Conservation (phyloP, 208 protist species). For the Crithidia thermophila region DNA sequence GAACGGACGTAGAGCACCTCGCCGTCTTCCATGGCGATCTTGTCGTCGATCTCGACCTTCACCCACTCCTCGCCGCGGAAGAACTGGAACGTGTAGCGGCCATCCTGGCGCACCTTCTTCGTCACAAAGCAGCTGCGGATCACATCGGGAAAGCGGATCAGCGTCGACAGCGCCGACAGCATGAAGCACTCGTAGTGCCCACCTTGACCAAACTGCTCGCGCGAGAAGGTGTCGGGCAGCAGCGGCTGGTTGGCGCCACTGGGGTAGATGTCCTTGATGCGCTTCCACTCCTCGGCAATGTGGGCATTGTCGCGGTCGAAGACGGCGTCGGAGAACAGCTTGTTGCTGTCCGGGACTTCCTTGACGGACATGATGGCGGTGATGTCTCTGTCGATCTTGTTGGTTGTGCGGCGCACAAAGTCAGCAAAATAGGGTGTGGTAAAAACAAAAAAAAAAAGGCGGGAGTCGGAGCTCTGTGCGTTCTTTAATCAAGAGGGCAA, state of each 20-base stretch:
- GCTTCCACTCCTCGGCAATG: slow-evolving; percentile 58
- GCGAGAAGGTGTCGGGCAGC: slow-evolving; percentile 58
- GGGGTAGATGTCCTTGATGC: slow-evolving; percentile 69
- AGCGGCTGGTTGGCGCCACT: slow-evolving; percentile 50
- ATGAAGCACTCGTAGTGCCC: slow-evolving; percentile 89
- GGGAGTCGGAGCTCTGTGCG: too few species aligned
- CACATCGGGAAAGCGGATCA: slow-evolving; percentile 70
- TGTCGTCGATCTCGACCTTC: slow-evolving; percentile 84
- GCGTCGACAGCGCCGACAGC: slow-evolving; percentile 65
- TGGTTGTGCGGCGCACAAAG: neutral
- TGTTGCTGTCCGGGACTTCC: slow-evolving; percentile 59
- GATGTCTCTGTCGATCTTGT: too few species aligned
- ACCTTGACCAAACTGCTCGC: slow-evolving; percentile 78
- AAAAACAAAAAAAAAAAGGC: neutral
- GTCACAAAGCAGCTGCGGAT: slow-evolving; percentile 87
- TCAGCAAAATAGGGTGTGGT: neutral
- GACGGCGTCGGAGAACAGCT: slow-evolving; percentile 67
- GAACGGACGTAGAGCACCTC: slow-evolving; percentile 68
- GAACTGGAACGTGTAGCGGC: slow-evolving; percentile 87
- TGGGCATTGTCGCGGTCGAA: slow-evolving; percentile 64
- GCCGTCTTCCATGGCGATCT: slow-evolving; percentile 58
- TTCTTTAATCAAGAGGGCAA: too few species aligned
- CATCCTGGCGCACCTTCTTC: slow-evolving; percentile 76
- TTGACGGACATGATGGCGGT: slow-evolving; percentile 34
- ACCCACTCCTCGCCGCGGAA: slow-evolving; percentile 76